phyloP scores from a whole-genome alignment of 2,329 filamentous ascomycete genomes.

The Penicillium sp. region DNA sequence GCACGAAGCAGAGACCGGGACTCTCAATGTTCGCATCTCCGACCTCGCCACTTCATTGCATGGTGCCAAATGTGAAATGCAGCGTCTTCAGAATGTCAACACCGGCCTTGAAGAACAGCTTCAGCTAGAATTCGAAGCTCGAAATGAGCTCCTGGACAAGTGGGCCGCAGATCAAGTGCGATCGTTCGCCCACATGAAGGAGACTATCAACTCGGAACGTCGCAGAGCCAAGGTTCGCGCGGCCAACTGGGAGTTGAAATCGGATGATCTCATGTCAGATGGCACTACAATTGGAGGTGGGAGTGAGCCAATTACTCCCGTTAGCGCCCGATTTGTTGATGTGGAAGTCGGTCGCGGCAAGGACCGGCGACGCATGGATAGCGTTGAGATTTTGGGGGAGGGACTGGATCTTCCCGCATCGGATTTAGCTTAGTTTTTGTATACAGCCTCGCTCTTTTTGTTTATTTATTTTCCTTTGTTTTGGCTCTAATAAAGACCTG shows the following conservation, averaged over 20 bases:
- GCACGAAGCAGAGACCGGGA: slow-evolving; percentile 31
- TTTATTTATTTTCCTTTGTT: slow-evolving; percentile 2
- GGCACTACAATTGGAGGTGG: slow-evolving; percentile 17
- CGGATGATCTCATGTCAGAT: slow-evolving; percentile 30
- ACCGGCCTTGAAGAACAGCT: slow-evolving; percentile 32
- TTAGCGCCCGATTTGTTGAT: slow-evolving; percentile 37
- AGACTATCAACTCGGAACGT: slow-evolving; percentile 34
- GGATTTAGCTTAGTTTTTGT: slow-evolving; percentile 20
- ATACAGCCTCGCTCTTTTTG: not conserved
- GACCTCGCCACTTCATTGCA: slow-evolving; percentile 35
- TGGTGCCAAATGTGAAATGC: slow-evolving; percentile 28
- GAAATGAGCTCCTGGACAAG: slow-evolving; percentile 27
- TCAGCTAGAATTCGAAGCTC: slow-evolving; percentile 31
- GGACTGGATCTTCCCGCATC: slow-evolving; percentile 25
- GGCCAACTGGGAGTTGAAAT: slow-evolving; percentile 35
- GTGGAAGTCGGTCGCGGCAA: slow-evolving; percentile 35
- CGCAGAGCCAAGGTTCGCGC: slow-evolving; percentile 33
- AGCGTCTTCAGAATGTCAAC: slow-evolving; percentile 31
- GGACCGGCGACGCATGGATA: slow-evolving; percentile 33
- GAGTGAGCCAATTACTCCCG: slow-evolving; percentile 39
- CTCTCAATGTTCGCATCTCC: slow-evolving; percentile 37
- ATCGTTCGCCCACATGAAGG: slow-evolving; percentile 29
- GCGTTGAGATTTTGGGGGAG: slow-evolving; percentile 32
- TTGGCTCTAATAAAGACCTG: not conserved
- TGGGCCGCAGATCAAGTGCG: slow-evolving; percentile 29